These are phyloP conservation scores for Candida krabiensis DNA, from an alignment of 805 yeast species.

Conservation along the genomic window DNA sequence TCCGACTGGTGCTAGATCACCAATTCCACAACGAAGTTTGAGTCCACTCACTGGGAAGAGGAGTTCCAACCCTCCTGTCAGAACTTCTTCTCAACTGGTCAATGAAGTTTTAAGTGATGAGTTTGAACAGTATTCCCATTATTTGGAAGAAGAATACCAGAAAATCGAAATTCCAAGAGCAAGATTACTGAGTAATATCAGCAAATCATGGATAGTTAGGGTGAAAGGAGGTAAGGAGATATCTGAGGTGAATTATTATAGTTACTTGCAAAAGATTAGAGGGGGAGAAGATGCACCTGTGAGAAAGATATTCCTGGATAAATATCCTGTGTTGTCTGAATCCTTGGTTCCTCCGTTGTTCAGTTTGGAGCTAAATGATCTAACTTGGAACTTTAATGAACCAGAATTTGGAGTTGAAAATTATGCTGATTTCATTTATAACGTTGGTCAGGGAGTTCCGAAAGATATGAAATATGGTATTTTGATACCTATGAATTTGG, in stretches of 20 bases:
- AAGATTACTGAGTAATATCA: conserved; percentile 27
- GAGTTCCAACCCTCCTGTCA: background rate
- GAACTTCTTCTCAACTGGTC: conserved; percentile 16
- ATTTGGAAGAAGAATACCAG: conserved; percentile 22
- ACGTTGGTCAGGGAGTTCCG: conserved; percentile 54
- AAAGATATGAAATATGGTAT: conserved; percentile 51
- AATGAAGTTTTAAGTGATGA: conserved; percentile 19
- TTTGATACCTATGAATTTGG: conserved; percentile 48
- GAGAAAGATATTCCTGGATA: conserved; percentile 23
- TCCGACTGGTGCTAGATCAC: background rate
- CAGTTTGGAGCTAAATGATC: conserved; percentile 47
- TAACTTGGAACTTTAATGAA: conserved; percentile 46
- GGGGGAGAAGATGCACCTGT: conserved; percentile 30
- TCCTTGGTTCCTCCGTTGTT: conserved; percentile 51
- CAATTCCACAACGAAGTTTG: background rate
- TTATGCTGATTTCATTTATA: conserved; percentile 42
- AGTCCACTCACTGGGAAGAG: background rate
- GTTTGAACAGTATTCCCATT: conserved; percentile 24
- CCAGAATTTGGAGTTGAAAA: conserved; percentile 54
- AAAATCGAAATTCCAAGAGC: conserved; percentile 27
- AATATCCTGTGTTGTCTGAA: conserved; percentile 28
- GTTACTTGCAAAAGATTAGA: conserved; percentile 1
- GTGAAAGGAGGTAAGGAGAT: conserved; percentile 13
- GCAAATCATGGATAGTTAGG: conserved; percentile 34
- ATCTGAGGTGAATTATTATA: conserved; percentile 5